These are phyloP conservation scores for Starmerella ratchasimensis DNA, from an alignment of 805 yeast species.

Conservation along the genomic window DNA sequence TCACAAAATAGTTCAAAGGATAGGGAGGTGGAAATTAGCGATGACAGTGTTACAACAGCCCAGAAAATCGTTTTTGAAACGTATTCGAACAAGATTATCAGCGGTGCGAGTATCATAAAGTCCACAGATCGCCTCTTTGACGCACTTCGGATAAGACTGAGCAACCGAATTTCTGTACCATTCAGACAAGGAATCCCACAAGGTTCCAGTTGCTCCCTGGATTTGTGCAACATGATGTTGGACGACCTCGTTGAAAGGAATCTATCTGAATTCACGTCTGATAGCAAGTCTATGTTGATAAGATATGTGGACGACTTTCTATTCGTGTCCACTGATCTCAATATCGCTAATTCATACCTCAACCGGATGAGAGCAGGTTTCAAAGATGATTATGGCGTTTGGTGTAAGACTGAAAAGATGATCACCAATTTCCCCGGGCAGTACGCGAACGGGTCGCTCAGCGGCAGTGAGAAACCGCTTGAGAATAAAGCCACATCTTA, in stretches of 20 bases:
- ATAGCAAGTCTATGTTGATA: conserved; percentile 31
- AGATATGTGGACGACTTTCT: conserved; percentile 79
- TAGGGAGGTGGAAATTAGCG: neutral
- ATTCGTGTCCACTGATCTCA: conserved; percentile 38
- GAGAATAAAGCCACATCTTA: neutral
- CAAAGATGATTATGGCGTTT: conserved; percentile 7
- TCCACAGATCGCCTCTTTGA: conserved; percentile 40
- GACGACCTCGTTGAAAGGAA: conserved; percentile 38
- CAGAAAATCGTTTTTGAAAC: neutral
- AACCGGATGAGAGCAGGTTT: conserved; percentile 6
- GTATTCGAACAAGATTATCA: neutral
- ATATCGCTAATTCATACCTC: conserved; percentile 22
- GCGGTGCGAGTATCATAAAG: conserved; percentile 12
- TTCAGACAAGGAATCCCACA: conserved; percentile 67
- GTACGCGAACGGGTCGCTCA: too few relatives aligned
- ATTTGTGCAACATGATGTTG: conserved; percentile 60
- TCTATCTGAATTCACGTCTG: conserved; percentile 22
- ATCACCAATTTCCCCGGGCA: neutral
- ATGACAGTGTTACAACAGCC: neutral
- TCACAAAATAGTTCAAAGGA: too few relatives aligned
- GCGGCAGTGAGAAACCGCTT: neutral
- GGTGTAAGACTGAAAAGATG: conserved; percentile 4
- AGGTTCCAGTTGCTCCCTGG: conserved; percentile 65
- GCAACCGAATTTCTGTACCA: conserved; percentile 26
- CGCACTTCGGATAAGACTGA: conserved; percentile 32